phyloP scores from a whole-genome alignment of 2,329 filamentous ascomycete species.

The Penicillium sp. region DNA sequence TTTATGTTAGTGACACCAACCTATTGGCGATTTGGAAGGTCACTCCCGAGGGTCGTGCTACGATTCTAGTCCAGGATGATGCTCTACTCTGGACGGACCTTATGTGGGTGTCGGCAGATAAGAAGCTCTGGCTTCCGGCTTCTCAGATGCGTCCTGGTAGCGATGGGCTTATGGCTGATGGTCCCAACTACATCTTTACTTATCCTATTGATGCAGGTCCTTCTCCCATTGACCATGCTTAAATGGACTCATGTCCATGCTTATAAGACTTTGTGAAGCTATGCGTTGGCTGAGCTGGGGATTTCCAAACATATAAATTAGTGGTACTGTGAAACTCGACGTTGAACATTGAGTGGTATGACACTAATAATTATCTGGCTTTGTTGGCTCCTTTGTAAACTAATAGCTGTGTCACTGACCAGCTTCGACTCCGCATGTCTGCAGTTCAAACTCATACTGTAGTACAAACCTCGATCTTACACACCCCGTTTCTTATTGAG shows the following conservation, averaged over 20 bases:
- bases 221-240: neutral
- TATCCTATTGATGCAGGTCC: neutral
- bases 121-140: neutral
- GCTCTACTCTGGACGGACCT: neutral
- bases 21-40: neutral
- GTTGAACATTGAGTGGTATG: neutral
- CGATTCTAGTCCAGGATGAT: slow-evolving; percentile 1
- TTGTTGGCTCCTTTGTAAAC: neutral
- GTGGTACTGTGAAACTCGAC: neutral
- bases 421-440: neutral
- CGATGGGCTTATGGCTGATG: neutral
- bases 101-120: neutral
- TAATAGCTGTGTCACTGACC: neutral
- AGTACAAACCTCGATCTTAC: neutral
- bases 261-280: neutral
- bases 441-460: neutral
- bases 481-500: neutral
- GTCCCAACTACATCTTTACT: neutral
- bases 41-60: neutral
- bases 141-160: neutral
- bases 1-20: neutral
- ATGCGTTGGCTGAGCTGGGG: neutral
- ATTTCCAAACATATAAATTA: neutral
- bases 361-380: neutral
- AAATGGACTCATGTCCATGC: neutral